Base-by-base conservation (phyloP, 2,329 filamentous ascomycete species). In the Microdochium bolleyi region DNA sequence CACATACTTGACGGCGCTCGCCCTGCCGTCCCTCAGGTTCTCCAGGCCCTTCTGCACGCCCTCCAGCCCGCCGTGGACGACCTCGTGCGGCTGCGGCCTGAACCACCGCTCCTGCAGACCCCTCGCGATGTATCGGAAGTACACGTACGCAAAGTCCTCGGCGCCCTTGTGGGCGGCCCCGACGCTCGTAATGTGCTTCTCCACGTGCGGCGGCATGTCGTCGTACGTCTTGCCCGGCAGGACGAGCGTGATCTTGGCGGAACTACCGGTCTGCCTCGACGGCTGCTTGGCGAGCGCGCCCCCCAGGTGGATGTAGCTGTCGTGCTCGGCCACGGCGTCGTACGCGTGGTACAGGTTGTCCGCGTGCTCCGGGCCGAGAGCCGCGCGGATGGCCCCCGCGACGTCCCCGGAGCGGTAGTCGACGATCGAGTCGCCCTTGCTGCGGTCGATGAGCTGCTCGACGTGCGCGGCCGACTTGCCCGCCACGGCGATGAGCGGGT, bases 401-500 rank as follows among this genome's bases (percentile, higher is more conserved):
- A 84, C 70, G 2, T 73, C 71, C 0, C 78, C 77, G 52, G 79
- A 72, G 24, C 83, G 78, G 64, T 86, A 85, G 67, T 86, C 82
- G 53, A 86, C 62, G 22, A 85, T 67, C 1, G 70, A 66, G 59
- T 85, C 82, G 38, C 82, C 81, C 60, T 78, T 79, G 51, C 62
- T 64, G 10, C 63, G 62, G 60, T 82, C 76, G 52, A 85, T 73
- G 30, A 83, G 65, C 0, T 60, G 64, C 61, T 78, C 69, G 3
- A 84, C 79, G 57, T 77, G 77, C 2, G 72, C 59, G 9, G 64
- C 64, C 5, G 77, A 77, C 2, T 70, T 68, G 7, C 83, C 83
- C 0, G 82, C 81, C 8, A 86, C 71, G 54, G 73, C 76, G 56
- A 87, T 81, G 46, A 86, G 66, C 0, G 83, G 83, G 63, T 84